Evolutionary conservation across 257 asterid genomes (phyloP).

Genomic region (Solanum gandarillasii): DNA sequence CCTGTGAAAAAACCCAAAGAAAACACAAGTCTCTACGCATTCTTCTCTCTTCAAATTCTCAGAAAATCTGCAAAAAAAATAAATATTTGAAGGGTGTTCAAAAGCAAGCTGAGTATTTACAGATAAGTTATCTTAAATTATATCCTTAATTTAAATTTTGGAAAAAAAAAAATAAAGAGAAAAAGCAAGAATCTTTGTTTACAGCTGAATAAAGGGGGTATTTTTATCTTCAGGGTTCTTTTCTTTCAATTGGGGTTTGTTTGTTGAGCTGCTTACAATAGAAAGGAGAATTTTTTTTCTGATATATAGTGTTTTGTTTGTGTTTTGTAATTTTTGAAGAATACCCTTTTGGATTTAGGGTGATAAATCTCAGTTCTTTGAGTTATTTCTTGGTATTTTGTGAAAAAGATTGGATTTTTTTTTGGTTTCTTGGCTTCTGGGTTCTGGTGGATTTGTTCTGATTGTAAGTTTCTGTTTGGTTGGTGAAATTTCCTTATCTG

Average conservation of each 20-base stretch:
- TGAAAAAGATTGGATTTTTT: neutral
- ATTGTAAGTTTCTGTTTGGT: neutral
- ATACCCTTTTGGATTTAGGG: conserved; percentile 8
- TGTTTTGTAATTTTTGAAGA: conserved; percentile 1
- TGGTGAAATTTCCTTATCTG: neutral
- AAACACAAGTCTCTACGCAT: neutral
- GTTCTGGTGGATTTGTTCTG: neutral
- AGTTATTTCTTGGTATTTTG: neutral
- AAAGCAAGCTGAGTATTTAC: conserved; percentile 25
- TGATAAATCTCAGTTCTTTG: neutral
- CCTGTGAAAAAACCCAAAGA: neutral
- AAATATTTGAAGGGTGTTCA: conserved; percentile 29
- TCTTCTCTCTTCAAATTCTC: conserved; percentile 18
- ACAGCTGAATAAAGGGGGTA: conserved; percentile 22
- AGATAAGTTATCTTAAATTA: conserved; percentile 22
- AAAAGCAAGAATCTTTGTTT: conserved; percentile 13
- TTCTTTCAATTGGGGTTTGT: conserved; percentile 11
- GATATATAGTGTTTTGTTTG: neutral
- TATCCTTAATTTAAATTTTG: conserved; percentile 7
- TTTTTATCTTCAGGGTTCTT: conserved; percentile 12
- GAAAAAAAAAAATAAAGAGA: neutral
- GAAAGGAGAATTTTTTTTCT: neutral
- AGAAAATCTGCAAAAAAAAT: conserved; percentile 8
- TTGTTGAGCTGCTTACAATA: neutral
- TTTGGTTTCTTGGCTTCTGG: neutral